Evolutionary conservation across 805 yeast genomes (phyloP).

Genomic region (Ogataea angusta): DNA sequence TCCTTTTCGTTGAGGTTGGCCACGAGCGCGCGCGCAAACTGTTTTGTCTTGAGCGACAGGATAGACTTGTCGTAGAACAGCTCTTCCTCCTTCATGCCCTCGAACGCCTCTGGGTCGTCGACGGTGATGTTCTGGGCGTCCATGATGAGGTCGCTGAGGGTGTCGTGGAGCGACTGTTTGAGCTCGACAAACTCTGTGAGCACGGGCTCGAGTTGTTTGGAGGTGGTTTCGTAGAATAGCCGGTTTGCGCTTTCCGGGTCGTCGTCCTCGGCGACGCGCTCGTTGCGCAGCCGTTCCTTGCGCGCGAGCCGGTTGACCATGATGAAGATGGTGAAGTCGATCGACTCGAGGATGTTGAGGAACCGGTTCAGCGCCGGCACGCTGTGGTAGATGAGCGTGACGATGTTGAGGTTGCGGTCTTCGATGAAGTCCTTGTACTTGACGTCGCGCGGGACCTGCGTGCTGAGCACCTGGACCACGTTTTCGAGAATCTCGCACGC

Average conservation of each 20-base stretch:
- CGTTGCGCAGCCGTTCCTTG: conserved; percentile 14
- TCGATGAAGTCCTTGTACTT: conserved; percentile 26
- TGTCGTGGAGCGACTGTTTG: conserved; percentile 70
- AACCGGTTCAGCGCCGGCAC: conserved; percentile 47
- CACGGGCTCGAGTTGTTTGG: conserved; percentile 39
- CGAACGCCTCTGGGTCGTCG: conserved; percentile 72
- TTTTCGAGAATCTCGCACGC: conserved; percentile 40
- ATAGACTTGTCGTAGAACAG: conserved; percentile 38
- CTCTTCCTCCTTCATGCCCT: conserved; percentile 58
- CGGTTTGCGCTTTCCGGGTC: conserved; percentile 19
- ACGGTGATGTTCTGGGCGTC: conserved; percentile 67
- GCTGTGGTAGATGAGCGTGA: conserved; percentile 51
- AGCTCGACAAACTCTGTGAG: conserved; percentile 69
- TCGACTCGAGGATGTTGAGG: conserved; percentile 53
- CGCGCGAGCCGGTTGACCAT: conserved; percentile 31
- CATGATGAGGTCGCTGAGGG: conserved; percentile 55
- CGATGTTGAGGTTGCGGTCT: conserved; percentile 49
- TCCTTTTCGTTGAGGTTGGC: conserved; percentile 42
- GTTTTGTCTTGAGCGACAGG: conserved; percentile 42
- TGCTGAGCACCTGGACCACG: conserved; percentile 39
- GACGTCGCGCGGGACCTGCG: conserved; percentile 32
- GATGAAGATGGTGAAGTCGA: conserved; percentile 55
- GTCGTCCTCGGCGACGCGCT: conserved; percentile 28
- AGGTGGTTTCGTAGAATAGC: conserved; percentile 33
- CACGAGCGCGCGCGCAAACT: conserved; percentile 46